Evolutionary conservation across 176 grass and related monocot genomes (phyloP).

Genomic region (Aegilops sharonensis): DNA sequence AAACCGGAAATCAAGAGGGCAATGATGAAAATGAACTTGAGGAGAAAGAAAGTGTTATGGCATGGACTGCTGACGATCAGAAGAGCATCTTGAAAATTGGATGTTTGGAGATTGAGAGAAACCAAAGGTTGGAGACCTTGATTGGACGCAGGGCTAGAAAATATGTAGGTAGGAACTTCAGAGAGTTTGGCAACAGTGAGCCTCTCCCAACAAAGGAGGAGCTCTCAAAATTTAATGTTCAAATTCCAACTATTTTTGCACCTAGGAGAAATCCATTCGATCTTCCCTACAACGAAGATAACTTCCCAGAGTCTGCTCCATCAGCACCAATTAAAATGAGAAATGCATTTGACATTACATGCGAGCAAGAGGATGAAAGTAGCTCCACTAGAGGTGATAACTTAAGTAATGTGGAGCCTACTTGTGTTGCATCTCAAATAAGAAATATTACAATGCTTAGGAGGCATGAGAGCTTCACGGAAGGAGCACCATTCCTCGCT

Average conservation of each 20-base stretch:
- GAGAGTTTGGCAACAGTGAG: slow-evolving; percentile 41
- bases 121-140: slow-evolving; percentile 53
- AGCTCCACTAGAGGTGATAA: slow-evolving; percentile 7
- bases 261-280: slow-evolving; percentile 55
- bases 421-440: slow-evolving; percentile 10
- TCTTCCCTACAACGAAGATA: slow-evolving; percentile 55
- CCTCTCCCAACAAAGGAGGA: slow-evolving; percentile 34
- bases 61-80: slow-evolving; percentile 63
- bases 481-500: slow-evolving; percentile 44
- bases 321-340: slow-evolving; percentile 26
- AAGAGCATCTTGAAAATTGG: slow-evolving; percentile 52
- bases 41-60: slow-evolving; percentile 27
- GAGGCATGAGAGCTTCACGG: slow-evolving; percentile 67
- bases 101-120: slow-evolving; percentile 54
- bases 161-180: slow-evolving; percentile 36
- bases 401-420: slow-evolving; percentile 25
- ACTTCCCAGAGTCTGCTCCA: slow-evolving; percentile 62
- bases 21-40: background rate
- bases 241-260: slow-evolving; percentile 47
- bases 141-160: slow-evolving; percentile 48
- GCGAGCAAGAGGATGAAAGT: slow-evolving; percentile 28
- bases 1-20: slow-evolving; percentile 11
- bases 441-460: slow-evolving; percentile 41
- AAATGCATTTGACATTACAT: slow-evolving; percentile 44
- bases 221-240: slow-evolving; percentile 43